Percentiles rank a stretch among this genome's conserved stretches.
phyloP scores from a whole-genome alignment of 495 filamentous ascomycete genomes.

The Acidomyces sp. region DNA sequence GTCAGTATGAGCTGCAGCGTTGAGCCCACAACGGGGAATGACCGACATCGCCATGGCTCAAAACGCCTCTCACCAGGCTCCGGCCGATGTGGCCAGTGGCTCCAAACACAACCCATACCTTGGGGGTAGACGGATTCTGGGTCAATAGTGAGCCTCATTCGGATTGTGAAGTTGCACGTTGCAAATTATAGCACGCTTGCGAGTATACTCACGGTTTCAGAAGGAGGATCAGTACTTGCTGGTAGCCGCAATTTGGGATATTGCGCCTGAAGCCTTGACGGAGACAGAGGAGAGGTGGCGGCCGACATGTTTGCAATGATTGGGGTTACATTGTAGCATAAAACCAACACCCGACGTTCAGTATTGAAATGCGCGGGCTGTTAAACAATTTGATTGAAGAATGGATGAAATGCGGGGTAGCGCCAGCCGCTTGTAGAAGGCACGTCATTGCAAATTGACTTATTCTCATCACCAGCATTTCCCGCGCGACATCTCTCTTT shows the following conservation, averaged over 20 bases:
- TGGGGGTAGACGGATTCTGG: conserved; percentile 12
- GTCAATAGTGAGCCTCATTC: not conserved
- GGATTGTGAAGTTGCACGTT: not conserved
- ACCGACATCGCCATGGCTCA: conserved; percentile 73
- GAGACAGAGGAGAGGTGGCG: not conserved
- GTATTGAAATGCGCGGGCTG: not conserved
- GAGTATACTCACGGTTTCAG: too few relatives aligned
- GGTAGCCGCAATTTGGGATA: conserved; percentile 12
- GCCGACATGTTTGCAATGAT: too few relatives aligned
- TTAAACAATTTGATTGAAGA: not conserved
- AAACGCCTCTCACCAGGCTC: conserved; percentile 65
- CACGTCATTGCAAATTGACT: too few relatives aligned
- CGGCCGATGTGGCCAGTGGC: conserved; percentile 93
- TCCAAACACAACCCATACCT: conserved; percentile 56
- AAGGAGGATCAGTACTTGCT: conserved; percentile 11
- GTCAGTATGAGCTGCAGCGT: too few relatives aligned
- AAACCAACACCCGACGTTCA: too few relatives aligned
- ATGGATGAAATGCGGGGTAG: not conserved
- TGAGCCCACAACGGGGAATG: too few relatives aligned
- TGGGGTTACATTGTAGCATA: too few relatives aligned
- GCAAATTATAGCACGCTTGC: too few relatives aligned
- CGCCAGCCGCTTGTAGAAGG: not conserved
- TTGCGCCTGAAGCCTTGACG: not conserved
- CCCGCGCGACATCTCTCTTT: too few relatives aligned
- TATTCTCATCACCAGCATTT: too few relatives aligned